These are phyloP conservation scores for Lichtheimia corymbifera DNA, from an alignment of 371 early-diverging fungal species.

Conservation along the genomic window DNA sequence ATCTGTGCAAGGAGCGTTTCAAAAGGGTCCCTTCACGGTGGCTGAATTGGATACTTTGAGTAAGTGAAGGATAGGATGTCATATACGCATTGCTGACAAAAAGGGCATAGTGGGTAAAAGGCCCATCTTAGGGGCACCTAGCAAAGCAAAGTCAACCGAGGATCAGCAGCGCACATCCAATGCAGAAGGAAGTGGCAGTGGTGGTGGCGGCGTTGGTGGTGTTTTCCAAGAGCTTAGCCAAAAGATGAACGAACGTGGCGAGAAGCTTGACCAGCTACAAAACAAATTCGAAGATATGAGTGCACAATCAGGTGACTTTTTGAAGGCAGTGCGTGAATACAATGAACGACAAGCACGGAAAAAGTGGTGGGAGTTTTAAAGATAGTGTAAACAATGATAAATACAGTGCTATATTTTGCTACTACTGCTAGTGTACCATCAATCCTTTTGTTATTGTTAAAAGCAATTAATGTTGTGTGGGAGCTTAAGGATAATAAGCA, in stretches of 20 bases:
- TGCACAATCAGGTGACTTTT: slow-evolving; percentile 52
- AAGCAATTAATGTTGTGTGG: too few relatives aligned
- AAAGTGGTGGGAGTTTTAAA: slow-evolving; percentile 36
- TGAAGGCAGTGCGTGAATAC: slow-evolving; percentile 53
- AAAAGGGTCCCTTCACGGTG: slow-evolving; percentile 44
- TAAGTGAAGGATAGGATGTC: slow-evolving; percentile 23
- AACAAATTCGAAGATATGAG: slow-evolving; percentile 57
- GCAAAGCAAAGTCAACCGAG: background rate
- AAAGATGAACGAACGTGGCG: slow-evolving; percentile 60
- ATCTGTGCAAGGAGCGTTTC: slow-evolving; percentile 47
- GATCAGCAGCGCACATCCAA: background rate
- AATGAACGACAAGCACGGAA: slow-evolving; percentile 56
- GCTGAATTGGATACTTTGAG: slow-evolving; percentile 51
- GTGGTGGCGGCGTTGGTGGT: slow-evolving; percentile 26
- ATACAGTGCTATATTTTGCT: background rate
- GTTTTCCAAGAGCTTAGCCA: slow-evolving; percentile 49
- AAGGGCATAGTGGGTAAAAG: background rate
- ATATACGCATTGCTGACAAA: too few relatives aligned
- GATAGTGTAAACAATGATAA: background rate
- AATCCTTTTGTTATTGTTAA: too few relatives aligned
- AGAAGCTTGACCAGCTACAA: slow-evolving; percentile 46
- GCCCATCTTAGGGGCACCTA: background rate
- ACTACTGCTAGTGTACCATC: background rate
- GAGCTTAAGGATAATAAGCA: too few relatives aligned
- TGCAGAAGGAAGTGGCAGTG: slow-evolving; percentile 7